phyloP scores from a whole-genome alignment of 768 basidiomycete species.

The Leucocoprinus birnbaumii region DNA sequence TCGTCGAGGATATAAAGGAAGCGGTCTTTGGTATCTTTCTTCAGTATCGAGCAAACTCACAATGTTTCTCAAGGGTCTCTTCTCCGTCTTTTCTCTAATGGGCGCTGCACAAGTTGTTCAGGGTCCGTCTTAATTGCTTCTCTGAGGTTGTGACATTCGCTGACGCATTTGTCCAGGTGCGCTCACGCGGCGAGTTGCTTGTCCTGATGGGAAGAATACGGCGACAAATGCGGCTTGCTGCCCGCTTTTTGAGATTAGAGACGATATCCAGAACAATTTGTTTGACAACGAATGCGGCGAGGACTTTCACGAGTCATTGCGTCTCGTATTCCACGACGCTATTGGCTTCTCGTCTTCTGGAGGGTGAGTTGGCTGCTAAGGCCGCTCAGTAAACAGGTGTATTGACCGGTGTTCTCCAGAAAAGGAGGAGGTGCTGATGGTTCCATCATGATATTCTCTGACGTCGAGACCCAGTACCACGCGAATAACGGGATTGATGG shows the following conservation, averaged over 20 bases:
- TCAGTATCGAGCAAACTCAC: not conserved
- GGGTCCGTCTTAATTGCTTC: not conserved
- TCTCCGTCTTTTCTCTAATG: not conserved
- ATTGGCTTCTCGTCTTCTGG: constrained; percentile 34
- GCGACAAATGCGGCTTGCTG: constrained; percentile 31
- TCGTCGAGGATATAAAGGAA: not conserved
- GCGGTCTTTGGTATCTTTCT: not conserved
- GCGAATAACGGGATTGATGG: constrained; percentile 44
- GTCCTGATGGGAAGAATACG: constrained; percentile 25
- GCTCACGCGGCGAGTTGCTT: constrained; percentile 19
- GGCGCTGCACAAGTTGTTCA: not conserved
- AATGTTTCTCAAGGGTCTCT: not conserved
- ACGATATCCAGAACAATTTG: constrained; percentile 33
- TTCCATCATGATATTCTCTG: constrained; percentile 43
- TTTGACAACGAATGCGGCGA: constrained; percentile 29
- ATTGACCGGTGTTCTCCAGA: not conserved
- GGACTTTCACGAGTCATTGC: constrained; percentile 21
- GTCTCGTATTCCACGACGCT: constrained; percentile 38
- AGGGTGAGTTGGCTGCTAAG: not conserved
- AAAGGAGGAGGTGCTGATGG: constrained; percentile 32
- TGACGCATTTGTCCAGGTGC: not conserved
- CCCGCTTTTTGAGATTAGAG: constrained; percentile 33
- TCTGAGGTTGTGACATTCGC: not conserved
- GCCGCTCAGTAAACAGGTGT: not conserved
- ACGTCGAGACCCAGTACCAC: constrained; percentile 37